Evolutionary conservation across 768 basidiomycete genomes (phyloP), one percentile per base, ranked within the genome.

Genomic region (Boletus sp.): DNA sequence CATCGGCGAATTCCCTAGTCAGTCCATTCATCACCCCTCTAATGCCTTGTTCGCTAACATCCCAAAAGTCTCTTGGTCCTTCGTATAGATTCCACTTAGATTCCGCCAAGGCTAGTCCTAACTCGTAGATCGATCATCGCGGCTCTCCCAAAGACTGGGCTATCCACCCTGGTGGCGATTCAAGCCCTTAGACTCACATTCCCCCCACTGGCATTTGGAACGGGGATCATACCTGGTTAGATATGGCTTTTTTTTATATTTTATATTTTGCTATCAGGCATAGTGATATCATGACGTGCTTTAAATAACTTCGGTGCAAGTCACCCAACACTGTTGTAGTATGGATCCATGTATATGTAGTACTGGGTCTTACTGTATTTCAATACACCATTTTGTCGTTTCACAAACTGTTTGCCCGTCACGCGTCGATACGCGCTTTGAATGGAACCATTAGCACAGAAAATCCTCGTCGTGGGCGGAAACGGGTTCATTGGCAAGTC

Each of bases 381-480:
- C 4, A 56, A 56, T 51, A 18, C 35, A 52, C 15, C 35, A 35
- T 37, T 40, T 32, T 8, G 42, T 55, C 29, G 39, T 12, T 20
- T 24, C 4, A 5, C 36, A 11, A 20, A 4, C 2, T 15, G 35
- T 57, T 37, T 32, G 33, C 18, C 18, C 51, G 60, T 46, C 24
- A 54, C 24, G 47, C 15, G 48, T 55, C 24, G 7, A 9, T 29
- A 3, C 20, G 0, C 14, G 2, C 24, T 58, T 40, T 33, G 6
- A 14, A 70, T 70, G 68, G n/a, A 53, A 52, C 52, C 60, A 40
- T n/a, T 78, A 24, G 54, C 78, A 51, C 81, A 77, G 52, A 88
- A 79, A 66, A 80, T 98, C 37, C 84, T 98, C n/a, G 93, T 99
- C 41, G 83, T 98, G 2, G 97, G 97, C n/a, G 97, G 97, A 45